phyloP scores from a whole-genome alignment of 202 grass and related monocot species.

The Tripidium arundinaceum region DNA sequence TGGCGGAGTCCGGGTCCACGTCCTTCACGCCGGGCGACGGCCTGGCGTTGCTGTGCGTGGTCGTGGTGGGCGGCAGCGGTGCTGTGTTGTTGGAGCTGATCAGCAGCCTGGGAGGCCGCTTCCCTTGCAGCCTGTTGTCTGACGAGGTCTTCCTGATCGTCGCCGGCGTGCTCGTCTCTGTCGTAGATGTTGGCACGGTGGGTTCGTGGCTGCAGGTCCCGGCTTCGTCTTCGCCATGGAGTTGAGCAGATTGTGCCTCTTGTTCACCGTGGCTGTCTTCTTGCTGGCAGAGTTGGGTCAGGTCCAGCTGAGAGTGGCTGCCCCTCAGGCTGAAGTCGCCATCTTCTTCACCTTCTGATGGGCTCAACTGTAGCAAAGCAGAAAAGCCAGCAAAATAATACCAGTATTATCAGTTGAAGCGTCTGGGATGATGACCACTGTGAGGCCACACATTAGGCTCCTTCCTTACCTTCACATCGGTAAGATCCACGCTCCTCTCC shows the following conservation, averaged over 20 bases:
- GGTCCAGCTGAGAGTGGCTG: slow-evolving; percentile 26
- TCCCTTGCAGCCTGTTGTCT: slow-evolving; percentile 27
- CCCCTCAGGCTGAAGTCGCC: slow-evolving; percentile 21
- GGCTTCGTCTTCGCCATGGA: not conserved
- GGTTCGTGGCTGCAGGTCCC: not conserved
- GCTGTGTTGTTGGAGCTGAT: not conserved
- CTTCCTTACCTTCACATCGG: slow-evolving; percentile 44
- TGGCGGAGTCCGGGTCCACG: slow-evolving; percentile 13
- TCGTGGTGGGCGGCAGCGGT: not conserved
- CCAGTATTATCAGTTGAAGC: not conserved
- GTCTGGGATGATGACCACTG: not conserved
- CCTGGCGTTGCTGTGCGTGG: not conserved
- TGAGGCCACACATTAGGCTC: too few relatives aligned
- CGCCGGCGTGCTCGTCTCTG: not conserved
- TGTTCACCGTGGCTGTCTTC: slow-evolving; percentile 7
- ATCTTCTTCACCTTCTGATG: slow-evolving; percentile 55
- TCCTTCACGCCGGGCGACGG: slow-evolving; percentile 10
- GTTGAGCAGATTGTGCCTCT: not conserved
- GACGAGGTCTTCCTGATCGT: not conserved
- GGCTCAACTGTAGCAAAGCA: slow-evolving; percentile 43
- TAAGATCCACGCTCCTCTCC: slow-evolving; percentile 59
- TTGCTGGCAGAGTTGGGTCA: slow-evolving; percentile 15
- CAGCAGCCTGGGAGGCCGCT: slow-evolving; percentile 23
- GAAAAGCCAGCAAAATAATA: not conserved
- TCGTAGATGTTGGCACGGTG: not conserved